Percentiles rank a stretch among this genome's conserved stretches.
These are phyloP conservation scores for Populus ilicifolia DNA, from an alignment of 345 rosid species.

Conservation along the genomic window DNA sequence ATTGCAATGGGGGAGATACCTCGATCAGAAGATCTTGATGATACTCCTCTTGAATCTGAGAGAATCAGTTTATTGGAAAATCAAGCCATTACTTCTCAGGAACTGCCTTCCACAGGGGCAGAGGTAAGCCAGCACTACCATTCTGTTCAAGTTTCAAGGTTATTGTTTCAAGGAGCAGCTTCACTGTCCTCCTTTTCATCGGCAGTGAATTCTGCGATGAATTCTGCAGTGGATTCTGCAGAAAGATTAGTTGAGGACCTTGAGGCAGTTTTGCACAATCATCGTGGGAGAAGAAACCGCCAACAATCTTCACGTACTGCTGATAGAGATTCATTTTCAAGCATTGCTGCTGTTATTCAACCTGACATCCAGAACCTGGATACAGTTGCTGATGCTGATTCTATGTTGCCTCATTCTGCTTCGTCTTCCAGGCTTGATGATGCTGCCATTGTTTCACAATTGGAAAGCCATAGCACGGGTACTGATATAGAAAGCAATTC, in stretches of 20 bases:
- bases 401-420: slow-evolving; percentile 6
- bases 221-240: slow-evolving; percentile 35
- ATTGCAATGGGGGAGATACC: slow-evolving; percentile 29
- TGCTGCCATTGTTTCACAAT: slow-evolving; percentile 8
- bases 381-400: slow-evolving; percentile 22
- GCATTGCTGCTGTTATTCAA: slow-evolving; percentile 6
- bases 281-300: slow-evolving; percentile 26
- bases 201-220: slow-evolving; percentile 26
- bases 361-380: slow-evolving; percentile 19
- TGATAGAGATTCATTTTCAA: slow-evolving; percentile 27
- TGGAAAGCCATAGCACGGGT: neutral
- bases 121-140: slow-evolving; percentile 13
- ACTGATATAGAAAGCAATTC: neutral
- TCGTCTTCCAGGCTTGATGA: slow-evolving; percentile 18
- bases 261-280: slow-evolving; percentile 31
- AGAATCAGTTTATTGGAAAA: slow-evolving; percentile 11
- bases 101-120: neutral
- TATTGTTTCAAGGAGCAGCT: slow-evolving; percentile 27
- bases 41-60: slow-evolving; percentile 10
- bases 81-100: slow-evolving; percentile 3
- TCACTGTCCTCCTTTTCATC: slow-evolving; percentile 36
- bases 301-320: slow-evolving; percentile 19
- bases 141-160: slow-evolving; percentile 27
- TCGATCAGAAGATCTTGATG: slow-evolving; percentile 25
- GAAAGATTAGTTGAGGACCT: slow-evolving; percentile 34